phyloP scores from a whole-genome alignment of 2,329 filamentous ascomycete species.

The Karstenula rhodostoma region DNA sequence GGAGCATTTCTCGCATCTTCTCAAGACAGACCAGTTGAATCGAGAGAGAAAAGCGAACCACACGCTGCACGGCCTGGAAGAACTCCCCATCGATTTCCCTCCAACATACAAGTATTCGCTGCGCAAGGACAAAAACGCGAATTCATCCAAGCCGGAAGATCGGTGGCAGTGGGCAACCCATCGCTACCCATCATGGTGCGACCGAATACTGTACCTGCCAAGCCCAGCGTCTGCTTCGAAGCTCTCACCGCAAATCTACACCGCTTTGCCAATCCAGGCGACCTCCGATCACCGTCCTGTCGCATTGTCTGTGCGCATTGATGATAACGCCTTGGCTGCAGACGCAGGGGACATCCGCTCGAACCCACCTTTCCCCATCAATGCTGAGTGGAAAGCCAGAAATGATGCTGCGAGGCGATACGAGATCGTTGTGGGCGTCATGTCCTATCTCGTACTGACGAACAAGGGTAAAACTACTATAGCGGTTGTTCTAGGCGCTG shows the following conservation, averaged over 20 bases:
- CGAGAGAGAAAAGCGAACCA: slow-evolving; percentile 73
- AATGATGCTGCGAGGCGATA: slow-evolving; percentile 63
- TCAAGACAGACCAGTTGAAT: slow-evolving; percentile 80
- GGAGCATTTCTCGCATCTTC: slow-evolving; percentile 69
- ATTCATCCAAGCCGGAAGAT: slow-evolving; percentile 40
- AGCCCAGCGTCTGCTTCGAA: slow-evolving; percentile 54
- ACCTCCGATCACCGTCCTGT: slow-evolving; percentile 91
- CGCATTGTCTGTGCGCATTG: slow-evolving; percentile 73
- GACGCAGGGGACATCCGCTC: slow-evolving; percentile 48
- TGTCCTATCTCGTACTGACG: slow-evolving; percentile 62
- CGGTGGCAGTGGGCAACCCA: slow-evolving; percentile 79
- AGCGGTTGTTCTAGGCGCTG: slow-evolving; percentile 38
- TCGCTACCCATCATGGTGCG: slow-evolving; percentile 90
- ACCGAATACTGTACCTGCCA: slow-evolving; percentile 79
- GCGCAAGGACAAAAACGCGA: slow-evolving; percentile 21
- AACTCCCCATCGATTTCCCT: slow-evolving; percentile 79
- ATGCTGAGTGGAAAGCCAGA: slow-evolving; percentile 63
- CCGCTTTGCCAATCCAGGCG: slow-evolving; percentile 77
- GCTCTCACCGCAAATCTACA: slow-evolving; percentile 70
- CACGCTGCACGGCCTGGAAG: slow-evolving; percentile 79
- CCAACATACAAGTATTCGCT: slow-evolving; percentile 90
- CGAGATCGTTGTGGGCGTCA: slow-evolving; percentile 67
- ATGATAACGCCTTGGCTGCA: slow-evolving; percentile 57
- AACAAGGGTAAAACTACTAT: slow-evolving; percentile 55
- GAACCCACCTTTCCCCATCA: slow-evolving; percentile 65